Evolutionary conservation across 768 basidiomycete genomes (phyloP).

Genomic region (Chalciporus chontae): DNA sequence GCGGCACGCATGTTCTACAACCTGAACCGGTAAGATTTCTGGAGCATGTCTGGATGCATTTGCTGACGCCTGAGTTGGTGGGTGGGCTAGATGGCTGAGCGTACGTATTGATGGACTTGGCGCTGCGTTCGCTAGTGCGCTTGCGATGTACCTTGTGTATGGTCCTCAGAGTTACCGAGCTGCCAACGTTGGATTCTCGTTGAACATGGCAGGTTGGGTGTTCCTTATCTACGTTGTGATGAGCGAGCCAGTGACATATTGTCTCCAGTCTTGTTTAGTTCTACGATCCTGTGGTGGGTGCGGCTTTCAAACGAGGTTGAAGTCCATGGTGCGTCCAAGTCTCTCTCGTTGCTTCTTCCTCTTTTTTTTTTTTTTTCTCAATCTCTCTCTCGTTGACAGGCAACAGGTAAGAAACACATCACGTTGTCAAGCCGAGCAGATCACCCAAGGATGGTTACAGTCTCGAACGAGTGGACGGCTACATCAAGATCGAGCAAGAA

Average conservation of each 20-base stretch:
- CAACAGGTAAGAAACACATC: conserved; percentile 31
- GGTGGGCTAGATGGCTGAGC: conserved; percentile 45
- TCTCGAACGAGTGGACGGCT: too few relatives aligned
- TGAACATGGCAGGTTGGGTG: conserved; percentile 40
- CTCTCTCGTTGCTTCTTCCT: too few relatives aligned
- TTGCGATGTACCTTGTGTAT: conserved; percentile 54
- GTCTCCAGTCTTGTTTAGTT: conserved; percentile 47
- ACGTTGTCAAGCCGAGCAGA: too few relatives aligned
- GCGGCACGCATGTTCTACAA: conserved; percentile 44
- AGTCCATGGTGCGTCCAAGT: conserved; percentile 34
- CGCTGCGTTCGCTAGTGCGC: conserved; percentile 45
- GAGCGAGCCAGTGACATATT: background rate
- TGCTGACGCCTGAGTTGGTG: conserved; percentile 40
- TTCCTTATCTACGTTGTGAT: background rate
- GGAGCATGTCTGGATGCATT: too few relatives aligned
- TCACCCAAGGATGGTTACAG: too few relatives aligned
- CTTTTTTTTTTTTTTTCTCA: conserved; percentile 32
- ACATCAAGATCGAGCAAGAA: conserved; percentile 39
- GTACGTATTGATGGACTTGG: conserved; percentile 55
- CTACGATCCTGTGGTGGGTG: conserved; percentile 51
- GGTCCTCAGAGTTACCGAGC: conserved; percentile 12
- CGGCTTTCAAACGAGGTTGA: conserved; percentile 42
- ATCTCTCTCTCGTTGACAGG: conserved; percentile 24
- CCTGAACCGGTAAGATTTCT: conserved; percentile 36
- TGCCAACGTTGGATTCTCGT: conserved; percentile 35